These are phyloP conservation scores for Capsella rubella DNA, from an alignment of 441 rosid species.

Conservation along the genomic window DNA sequence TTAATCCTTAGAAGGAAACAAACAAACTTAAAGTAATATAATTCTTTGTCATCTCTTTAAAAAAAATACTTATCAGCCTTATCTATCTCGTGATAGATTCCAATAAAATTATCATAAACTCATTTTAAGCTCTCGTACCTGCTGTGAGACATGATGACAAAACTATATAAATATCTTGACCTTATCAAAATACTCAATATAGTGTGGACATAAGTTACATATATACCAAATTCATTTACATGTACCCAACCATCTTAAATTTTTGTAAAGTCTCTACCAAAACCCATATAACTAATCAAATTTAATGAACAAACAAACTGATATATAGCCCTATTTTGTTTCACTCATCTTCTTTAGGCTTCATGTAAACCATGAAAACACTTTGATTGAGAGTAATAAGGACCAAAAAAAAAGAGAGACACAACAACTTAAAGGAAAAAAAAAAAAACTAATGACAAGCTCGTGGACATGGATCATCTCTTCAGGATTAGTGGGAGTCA, in stretches of 20 bases:
- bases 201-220: slow-evolving; percentile 36
- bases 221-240: not conserved
- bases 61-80: slow-evolving; percentile 18
- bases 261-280: no score
- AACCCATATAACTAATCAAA: no score
- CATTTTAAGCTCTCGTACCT: slow-evolving; percentile 9
- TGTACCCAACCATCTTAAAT: no score
- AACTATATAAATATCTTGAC: slow-evolving; percentile 20
- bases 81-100: not conserved
- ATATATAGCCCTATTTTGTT: no score
- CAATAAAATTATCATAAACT: slow-evolving; percentile 2
- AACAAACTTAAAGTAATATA: not conserved
- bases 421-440: not conserved
- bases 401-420: not conserved
- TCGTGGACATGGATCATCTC: slow-evolving; percentile 42
- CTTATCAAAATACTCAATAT: slow-evolving; percentile 15
- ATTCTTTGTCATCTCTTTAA: slow-evolving; percentile 1
- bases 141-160: not conserved
- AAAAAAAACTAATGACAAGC: slow-evolving; percentile 24
- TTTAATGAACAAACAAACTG: not conserved
- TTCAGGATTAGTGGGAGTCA: slow-evolving; percentile 44
- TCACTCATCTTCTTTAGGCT: no score
- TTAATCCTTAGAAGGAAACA: not conserved
- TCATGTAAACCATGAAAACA: not conserved
- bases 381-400: not conserved